Conservation (phyloP, 2,329 filamentous ascomycete genomes). For the Arthrobotrys entomopaga region DNA sequence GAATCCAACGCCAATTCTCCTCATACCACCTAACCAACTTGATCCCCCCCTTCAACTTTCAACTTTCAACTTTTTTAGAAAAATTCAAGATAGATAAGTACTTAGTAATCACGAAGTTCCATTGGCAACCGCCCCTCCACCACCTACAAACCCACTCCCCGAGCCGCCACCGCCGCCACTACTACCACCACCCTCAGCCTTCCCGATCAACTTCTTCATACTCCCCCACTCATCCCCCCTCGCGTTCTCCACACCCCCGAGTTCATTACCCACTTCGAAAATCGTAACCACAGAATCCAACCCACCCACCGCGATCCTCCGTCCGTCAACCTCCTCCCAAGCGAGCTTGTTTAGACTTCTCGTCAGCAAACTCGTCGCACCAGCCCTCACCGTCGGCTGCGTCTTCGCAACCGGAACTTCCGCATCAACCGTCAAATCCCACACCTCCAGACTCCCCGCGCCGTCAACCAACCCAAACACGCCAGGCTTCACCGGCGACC, state of each 20-base stretch:
- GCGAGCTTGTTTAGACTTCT: slow-evolving; percentile 92
- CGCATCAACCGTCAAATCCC: slow-evolving; percentile 91
- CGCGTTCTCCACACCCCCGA: slow-evolving; percentile 84
- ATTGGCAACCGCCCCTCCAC: slow-evolving; percentile 1
- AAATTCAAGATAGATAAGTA: no score
- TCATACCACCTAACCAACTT: neutral
- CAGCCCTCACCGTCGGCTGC: slow-evolving; percentile 72
- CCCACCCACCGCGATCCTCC: slow-evolving; percentile 86
- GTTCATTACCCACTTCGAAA: slow-evolving; percentile 85
- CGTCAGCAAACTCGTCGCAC: slow-evolving; percentile 75
- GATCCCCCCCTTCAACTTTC: neutral
- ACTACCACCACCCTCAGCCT: slow-evolving; percentile 70
- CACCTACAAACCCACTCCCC: no score
- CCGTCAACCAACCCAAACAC: slow-evolving; percentile 96
- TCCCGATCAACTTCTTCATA: slow-evolving; percentile 85
- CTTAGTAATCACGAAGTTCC: slow-evolving; percentile 11
- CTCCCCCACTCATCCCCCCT: slow-evolving; percentile 90
- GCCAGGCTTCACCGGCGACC: slow-evolving; percentile 92
- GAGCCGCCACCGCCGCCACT: no score
- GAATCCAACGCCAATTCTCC: slow-evolving; percentile 28
- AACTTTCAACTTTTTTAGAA: neutral
- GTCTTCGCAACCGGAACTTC: slow-evolving; percentile 89
- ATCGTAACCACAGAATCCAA: slow-evolving; percentile 90
- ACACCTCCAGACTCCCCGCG: slow-evolving; percentile 88
- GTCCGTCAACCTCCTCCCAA: slow-evolving; percentile 91